A percentile compares a stretch with the other conserved stretches of the same genome.
These are phyloP conservation scores for Calonectria naviculata DNA, from an alignment of 2,329 filamentous ascomycete species.

Conservation along the genomic window DNA sequence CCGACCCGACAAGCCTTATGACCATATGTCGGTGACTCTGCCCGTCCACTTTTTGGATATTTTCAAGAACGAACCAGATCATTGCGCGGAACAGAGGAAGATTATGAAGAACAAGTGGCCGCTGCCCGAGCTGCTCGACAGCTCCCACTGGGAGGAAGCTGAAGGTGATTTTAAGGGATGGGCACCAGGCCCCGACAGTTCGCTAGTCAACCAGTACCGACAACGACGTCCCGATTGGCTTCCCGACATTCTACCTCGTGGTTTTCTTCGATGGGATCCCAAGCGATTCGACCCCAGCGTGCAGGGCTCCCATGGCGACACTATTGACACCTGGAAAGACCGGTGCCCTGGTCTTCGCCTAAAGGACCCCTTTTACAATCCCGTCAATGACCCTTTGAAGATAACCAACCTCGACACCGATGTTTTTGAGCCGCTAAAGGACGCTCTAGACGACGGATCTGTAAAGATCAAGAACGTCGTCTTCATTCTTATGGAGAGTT, in stretches of 20 bases:
- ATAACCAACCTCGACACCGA: constrained; percentile 52
- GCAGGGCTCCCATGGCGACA: constrained; percentile 24
- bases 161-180: constrained; percentile 47
- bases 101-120: constrained; percentile 42
- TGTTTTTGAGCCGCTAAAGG: constrained; percentile 42
- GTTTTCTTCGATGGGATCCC: constrained; percentile 44
- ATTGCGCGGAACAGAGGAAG: constrained; percentile 38
- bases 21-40: constrained; percentile 45
- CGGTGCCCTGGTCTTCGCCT: constrained; percentile 30
- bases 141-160: constrained; percentile 38
- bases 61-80: constrained; percentile 39
- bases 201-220: constrained; percentile 39
- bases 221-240: constrained; percentile 42
- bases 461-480: constrained; percentile 58
- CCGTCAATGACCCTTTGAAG: constrained; percentile 52
- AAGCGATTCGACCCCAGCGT: constrained; percentile 37
- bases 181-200: constrained; percentile 41
- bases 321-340: constrained; percentile 16
- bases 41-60: constrained; percentile 44
- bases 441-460: constrained; percentile 36
- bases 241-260: constrained; percentile 38
- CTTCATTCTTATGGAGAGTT: constrained; percentile 56
- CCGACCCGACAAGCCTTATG: constrained; percentile 45
- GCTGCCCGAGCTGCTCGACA: constrained; percentile 42
- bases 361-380: constrained; percentile 50